A percentile compares a stretch with the other conserved stretches of the same genome.
Conservation (phyloP, 495 filamentous ascomycete species). For the Peziza echinospora region DNA sequence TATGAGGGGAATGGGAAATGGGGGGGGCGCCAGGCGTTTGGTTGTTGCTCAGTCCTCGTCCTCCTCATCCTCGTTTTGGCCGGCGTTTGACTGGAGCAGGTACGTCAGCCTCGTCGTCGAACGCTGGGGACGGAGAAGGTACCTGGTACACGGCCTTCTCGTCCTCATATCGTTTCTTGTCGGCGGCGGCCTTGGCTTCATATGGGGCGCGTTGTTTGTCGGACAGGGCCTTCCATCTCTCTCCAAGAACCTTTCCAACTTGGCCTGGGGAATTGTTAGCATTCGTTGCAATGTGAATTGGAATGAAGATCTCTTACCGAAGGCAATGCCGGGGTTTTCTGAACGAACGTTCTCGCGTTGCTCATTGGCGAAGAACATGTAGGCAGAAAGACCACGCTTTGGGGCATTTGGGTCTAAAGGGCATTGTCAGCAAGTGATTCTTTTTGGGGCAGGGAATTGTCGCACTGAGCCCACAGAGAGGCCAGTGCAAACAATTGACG, state of each 20-base stretch:
- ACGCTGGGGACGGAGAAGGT: conserved; percentile 19
- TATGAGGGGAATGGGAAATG: too few species aligned
- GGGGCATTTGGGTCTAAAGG: conserved; percentile 80
- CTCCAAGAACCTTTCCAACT: conserved; percentile 90
- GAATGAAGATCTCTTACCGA: conserved; percentile 40
- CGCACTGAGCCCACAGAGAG: neutral
- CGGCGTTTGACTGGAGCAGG: neutral
- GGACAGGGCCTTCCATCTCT: conserved; percentile 89
- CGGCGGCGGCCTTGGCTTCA: conserved; percentile 78
- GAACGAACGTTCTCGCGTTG: conserved; percentile 93
- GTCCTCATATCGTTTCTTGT: conserved; percentile 97
- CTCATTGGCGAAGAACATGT: conserved; percentile 99
- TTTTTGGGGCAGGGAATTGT: too few species aligned
- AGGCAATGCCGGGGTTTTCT: conserved; percentile 94
- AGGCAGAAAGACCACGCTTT: conserved; percentile 96
- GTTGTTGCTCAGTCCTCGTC: conserved; percentile 29
- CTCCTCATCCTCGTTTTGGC: conserved; percentile 35
- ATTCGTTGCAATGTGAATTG: neutral
- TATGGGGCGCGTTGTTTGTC: conserved; percentile 80
- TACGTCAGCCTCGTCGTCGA: neutral
- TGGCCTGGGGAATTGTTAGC: conserved; percentile 39
- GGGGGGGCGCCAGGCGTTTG: too few species aligned
- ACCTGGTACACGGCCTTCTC: conserved; percentile 88
- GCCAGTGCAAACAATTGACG: neutral
- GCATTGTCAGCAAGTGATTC: conserved; percentile 9